phyloP scores from a whole-genome alignment of 169 alveolate species.

The Ichthyophthirius multifiliis region DNA sequence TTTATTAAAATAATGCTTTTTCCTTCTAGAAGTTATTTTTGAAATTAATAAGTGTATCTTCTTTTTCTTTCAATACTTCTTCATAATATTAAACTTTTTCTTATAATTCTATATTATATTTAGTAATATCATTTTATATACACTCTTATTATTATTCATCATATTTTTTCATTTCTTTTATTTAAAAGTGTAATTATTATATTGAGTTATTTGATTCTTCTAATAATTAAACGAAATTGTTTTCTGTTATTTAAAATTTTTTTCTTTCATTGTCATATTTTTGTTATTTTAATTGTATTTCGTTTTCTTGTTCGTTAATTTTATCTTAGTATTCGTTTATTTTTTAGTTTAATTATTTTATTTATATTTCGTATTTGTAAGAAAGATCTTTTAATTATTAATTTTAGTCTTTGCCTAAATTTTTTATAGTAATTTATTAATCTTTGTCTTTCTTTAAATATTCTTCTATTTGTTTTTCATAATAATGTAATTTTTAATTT shows the following conservation, averaged over 20 bases:
- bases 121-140: slow-evolving; percentile 16
- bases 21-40: slow-evolving; percentile 50
- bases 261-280: slow-evolving; percentile 29
- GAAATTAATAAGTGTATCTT: slow-evolving; percentile 30
- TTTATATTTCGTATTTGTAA: slow-evolving; percentile 52
- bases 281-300: slow-evolving; percentile 33
- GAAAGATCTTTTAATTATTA: slow-evolving; percentile 54
- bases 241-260: slow-evolving; percentile 24
- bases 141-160: slow-evolving; percentile 19
- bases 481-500: slow-evolving; percentile 43
- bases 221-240: not conserved
- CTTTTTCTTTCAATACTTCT: slow-evolving; percentile 35
- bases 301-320: slow-evolving; percentile 63
- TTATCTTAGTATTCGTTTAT: slow-evolving; percentile 55
- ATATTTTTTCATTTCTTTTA: slow-evolving; percentile 25
- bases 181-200: slow-evolving; percentile 28
- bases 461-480: slow-evolving; percentile 64
- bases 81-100: slow-evolving; percentile 25
- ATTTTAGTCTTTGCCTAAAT: slow-evolving; percentile 57
- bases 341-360: slow-evolving; percentile 46
- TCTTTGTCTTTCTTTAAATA: slow-evolving; percentile 62
- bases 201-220: slow-evolving; percentile 45
- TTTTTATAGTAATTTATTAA: slow-evolving; percentile 52
- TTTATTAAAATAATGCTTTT: slow-evolving; percentile 49
- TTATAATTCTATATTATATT: not conserved